Conservation (phyloP, 257 asterid genomes). For the Henckelia pumila region DNA sequence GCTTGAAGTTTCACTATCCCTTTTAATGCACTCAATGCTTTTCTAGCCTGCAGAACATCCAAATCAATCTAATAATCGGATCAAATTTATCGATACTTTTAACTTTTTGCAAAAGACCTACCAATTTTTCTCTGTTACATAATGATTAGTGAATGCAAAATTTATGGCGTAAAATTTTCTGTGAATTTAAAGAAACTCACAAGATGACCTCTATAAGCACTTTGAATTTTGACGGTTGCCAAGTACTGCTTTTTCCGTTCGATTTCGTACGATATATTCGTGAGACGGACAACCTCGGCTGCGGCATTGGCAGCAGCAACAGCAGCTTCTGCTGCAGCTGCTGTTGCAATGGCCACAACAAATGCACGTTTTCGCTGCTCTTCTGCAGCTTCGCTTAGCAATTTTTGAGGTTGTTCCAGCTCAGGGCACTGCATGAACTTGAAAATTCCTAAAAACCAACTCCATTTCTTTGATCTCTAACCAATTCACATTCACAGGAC, state of each 20-base stretch:
- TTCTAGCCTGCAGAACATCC: constrained; percentile 55
- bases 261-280: constrained; percentile 37
- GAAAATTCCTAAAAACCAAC: constrained; percentile 51
- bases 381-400: constrained; percentile 52
- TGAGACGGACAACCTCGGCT: constrained; percentile 78
- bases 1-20: constrained; percentile 89
- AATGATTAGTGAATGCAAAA: not conserved
- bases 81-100: too few relatives aligned
- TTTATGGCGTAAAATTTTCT: not conserved
- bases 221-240: constrained; percentile 66
- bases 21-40: constrained; percentile 73
- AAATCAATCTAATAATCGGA: not conserved
- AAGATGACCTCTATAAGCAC: constrained; percentile 65
- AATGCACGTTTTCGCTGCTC: constrained; percentile 67
- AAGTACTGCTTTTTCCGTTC: constrained; percentile 25
- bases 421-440: constrained; percentile 48
- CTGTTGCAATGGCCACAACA: constrained; percentile 76
- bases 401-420: constrained; percentile 50
- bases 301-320: constrained; percentile 92
- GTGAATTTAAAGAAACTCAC: constrained; percentile 43
- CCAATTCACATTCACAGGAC: not conserved
- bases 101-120: not conserved
- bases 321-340: constrained; percentile 91
- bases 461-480: constrained; percentile 60
- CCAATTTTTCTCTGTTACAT: not conserved